Conservation (phyloP, 495 filamentous ascomycete genomes). For the Penicillium herquei region DNA sequence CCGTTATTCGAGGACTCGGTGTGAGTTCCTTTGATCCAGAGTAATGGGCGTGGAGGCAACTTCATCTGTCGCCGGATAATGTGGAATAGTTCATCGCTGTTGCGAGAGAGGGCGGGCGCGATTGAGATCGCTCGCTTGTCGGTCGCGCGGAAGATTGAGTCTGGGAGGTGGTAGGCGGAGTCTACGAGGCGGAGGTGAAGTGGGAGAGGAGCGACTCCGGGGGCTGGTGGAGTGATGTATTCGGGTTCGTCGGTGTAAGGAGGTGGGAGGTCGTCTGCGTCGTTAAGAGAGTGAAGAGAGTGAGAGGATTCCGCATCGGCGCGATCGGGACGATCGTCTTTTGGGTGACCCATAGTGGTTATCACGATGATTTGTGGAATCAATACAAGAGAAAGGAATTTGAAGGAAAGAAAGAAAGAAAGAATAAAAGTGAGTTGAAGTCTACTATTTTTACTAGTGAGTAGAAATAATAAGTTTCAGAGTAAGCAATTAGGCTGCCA, state of each 20-base stretch:
- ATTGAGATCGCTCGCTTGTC: constrained; percentile 26
- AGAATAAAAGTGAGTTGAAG: neutral
- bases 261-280: constrained; percentile 17
- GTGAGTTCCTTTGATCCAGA: constrained; percentile 36
- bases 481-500: neutral
- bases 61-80: constrained; percentile 30
- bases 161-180: constrained; percentile 23
- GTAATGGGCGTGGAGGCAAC: constrained; percentile 35
- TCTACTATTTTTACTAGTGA: too few relatives aligned
- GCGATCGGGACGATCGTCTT: constrained; percentile 10
- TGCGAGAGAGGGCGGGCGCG: constrained; percentile 22
- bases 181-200: constrained; percentile 9
- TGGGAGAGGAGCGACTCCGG: neutral
- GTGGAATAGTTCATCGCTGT: constrained; percentile 23
- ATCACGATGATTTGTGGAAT: neutral
- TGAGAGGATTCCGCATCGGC: constrained; percentile 15
- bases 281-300: constrained; percentile 25
- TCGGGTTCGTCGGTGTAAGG: constrained; percentile 26
- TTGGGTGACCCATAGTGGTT: constrained; percentile 20
- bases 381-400: neutral
- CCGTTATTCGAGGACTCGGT: constrained; percentile 22
- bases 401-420: neutral
- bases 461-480: neutral
- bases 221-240: constrained; percentile 7
- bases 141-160: constrained; percentile 6